These are phyloP conservation scores for Pyrenochaeta sp. DNA, from an alignment of 2,329 filamentous ascomycete genomes.

Conservation along the genomic window DNA sequence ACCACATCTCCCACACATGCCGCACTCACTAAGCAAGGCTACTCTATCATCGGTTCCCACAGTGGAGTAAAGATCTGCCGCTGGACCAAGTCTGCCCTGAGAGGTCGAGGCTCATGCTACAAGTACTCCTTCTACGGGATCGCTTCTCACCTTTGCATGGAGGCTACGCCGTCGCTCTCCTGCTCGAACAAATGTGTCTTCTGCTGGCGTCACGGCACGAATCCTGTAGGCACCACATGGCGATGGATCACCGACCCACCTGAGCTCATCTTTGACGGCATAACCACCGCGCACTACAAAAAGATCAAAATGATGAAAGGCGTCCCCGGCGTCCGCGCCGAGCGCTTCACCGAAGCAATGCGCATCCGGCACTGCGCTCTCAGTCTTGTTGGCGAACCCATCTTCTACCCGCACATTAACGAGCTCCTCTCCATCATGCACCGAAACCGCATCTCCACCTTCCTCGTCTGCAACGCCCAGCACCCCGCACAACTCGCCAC, in stretches of 20 bases:
- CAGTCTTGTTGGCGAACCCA: slow-evolving; percentile 93
- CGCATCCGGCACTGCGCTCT: slow-evolving; percentile 91
- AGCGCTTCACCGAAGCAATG: slow-evolving; percentile 92
- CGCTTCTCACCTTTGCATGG: slow-evolving; percentile 96
- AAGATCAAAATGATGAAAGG: slow-evolving; percentile 98
- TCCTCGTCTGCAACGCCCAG: slow-evolving; percentile 96
- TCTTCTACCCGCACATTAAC: slow-evolving; percentile 98
- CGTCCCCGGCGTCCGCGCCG: slow-evolving; percentile 88
- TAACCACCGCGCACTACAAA: slow-evolving; percentile 91
- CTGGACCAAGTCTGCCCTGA: slow-evolving; percentile 96
- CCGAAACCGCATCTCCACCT: slow-evolving; percentile 85
- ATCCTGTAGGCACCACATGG: slow-evolving; percentile 96
- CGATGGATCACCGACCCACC: slow-evolving; percentile 94
- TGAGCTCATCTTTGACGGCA: slow-evolving; percentile 86
- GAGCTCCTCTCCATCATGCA: slow-evolving; percentile 87
- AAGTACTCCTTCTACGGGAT: slow-evolving; percentile 99
- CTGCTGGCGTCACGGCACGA: slow-evolving; percentile 98
- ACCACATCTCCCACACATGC: slow-evolving; percentile 86
- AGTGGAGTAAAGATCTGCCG: slow-evolving; percentile 97
- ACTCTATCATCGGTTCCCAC: slow-evolving; percentile 92
- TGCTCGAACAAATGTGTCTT: slow-evolving; percentile 99
- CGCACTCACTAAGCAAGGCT: slow-evolving; percentile 93
- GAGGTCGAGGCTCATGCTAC: slow-evolving; percentile 94
- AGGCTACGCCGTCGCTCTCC: slow-evolving; percentile 91
- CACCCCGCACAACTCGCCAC: slow-evolving; percentile 89